Evolutionary conservation across 495 filamentous ascomycete genomes (phyloP), one percentile per base, ranked within the genome.

Genomic region (Letharia columbiana): DNA sequence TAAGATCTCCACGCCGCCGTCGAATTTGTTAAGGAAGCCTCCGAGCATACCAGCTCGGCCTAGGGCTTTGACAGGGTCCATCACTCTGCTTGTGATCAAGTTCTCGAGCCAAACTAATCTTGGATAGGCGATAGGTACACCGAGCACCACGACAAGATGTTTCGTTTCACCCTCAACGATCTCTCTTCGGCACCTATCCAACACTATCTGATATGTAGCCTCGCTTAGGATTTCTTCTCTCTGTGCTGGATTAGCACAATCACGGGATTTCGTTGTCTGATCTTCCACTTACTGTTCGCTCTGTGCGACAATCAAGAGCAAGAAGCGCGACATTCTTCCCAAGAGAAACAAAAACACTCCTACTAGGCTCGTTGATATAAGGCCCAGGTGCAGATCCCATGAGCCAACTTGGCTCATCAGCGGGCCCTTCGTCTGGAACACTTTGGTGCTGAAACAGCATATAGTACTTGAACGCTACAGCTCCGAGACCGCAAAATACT

Each of bases 401-500:
- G 39, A 92, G 74, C 95, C 95, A 98, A 74, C 89, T 96, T 12
- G 92, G 91, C 74, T 98, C 94, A 20, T 90, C 83, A 64, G 83
- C 77, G 68, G 92, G 85, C 1, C 84, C 88, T 75, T 97, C 93
- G 20, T 88, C 84, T 0, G 83, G 80, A 31, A 93, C 79, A 70
- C 87, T 94, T 74, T 98, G 94, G 71, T 98, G 94, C 75, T 98
- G 94, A 78, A 98, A 98, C 10, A 98, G 82, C 85, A 98, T 86
- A 72, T 98, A 98, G 72, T 97, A 97, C 73, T 98, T 98, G 81
- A 93, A 96, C 2, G 93, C 94, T 59, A 97, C 85, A 59, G 87
- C 87, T 13, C 94, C 94, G 49, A 98, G 75, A 5, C 94, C 94
- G 4, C 86, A 88, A 70, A 98, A 95, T 18, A 98, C 90, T 23